Conservation (phyloP, 2,329 filamentous ascomycete genomes). For the Pestalotiopsis sp. region DNA sequence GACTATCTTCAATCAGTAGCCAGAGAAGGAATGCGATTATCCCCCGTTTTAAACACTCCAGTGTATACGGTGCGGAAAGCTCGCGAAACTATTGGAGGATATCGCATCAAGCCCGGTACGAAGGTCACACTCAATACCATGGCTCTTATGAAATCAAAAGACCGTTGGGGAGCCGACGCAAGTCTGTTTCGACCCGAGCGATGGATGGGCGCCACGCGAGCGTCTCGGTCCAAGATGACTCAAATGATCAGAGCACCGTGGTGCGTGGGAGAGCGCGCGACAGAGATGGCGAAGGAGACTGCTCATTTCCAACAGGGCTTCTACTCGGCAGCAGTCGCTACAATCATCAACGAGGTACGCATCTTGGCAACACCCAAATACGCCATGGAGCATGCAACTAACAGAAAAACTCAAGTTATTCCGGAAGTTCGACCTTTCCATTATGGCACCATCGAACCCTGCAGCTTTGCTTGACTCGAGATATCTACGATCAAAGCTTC, state of each 20-base stretch:
- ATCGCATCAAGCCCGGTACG: conserved; percentile 40
- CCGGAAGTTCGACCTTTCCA: conserved; percentile 22
- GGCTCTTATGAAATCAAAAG: conserved; percentile 38
- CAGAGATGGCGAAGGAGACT: conserved; percentile 12
- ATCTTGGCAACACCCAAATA: no score
- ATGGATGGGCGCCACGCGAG: conserved; percentile 39
- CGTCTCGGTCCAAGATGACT: conserved; percentile 32
- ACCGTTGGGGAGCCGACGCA: conserved; percentile 33
- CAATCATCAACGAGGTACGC: background rate
- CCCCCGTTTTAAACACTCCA: conserved; percentile 35
- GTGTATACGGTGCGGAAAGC: conserved; percentile 32
- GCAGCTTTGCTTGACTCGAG: background rate
- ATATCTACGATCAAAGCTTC: background rate
- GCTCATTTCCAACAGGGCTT: conserved; percentile 41
- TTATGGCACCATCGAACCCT: conserved; percentile 18
- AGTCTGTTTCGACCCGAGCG: conserved; percentile 43
- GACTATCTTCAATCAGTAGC: conserved; percentile 40
- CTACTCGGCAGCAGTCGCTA: conserved; percentile 39
- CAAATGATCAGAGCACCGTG: conserved; percentile 40
- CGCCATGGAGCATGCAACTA: background rate
- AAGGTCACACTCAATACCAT: conserved; percentile 40
- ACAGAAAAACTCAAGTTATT: conserved; percentile 1
- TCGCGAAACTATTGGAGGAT: conserved; percentile 24
- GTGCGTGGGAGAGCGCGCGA: conserved; percentile 33
- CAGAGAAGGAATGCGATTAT: conserved; percentile 41